Evolutionary conservation across 1,284 basidiomycete species (phyloP), one percentile per base, ranked within the genome.

Genomic region (Taiwanofungus camphoratus): DNA sequence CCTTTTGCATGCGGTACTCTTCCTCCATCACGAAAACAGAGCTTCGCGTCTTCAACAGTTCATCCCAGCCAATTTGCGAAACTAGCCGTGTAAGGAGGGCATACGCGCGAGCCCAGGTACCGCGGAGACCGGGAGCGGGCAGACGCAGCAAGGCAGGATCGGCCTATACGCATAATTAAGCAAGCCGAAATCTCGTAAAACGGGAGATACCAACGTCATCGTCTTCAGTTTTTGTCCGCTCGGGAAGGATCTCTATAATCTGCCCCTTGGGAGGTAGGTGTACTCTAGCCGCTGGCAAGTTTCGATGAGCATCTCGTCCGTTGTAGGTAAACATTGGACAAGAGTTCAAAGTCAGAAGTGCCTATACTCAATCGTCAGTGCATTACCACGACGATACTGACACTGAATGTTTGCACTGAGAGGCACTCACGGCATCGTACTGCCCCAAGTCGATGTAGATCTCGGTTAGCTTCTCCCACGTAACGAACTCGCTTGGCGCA

Each of bases 311-410:
- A 64, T 99, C 96, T 13, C 94, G 83, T 43, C 96, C 95, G 61
- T 97, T 97, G 70, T 91, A 99, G 2, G 95, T 98, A 67, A 99
- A 99, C 95, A 99, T 99, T 1, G 95, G 95, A 68, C 96, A 99
- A 29, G 95, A 98, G 62, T 99, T 99, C 48, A 99, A 79, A 1
- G 95, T 98, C 30, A 98, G 74, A 11, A 99, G 71, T 0, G 95
- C 92, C 74, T 77, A 44, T 9, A n/a, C 9, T n/a, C 9, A n/a
- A 29, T 8, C 9, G 9, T 29, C n/a, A n/a, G 26, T n/a, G 8
- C n/a, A 29, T 8, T n/a, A 29, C n/a, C 26, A 29, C 26, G n/a
- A 29, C n/a, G 36, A 24, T 34, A 13, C 39, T 34, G n/a, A n/a
- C 21, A 30, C n/a, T 2, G 3, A 20, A 21, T 15, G 16, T 6